These are phyloP conservation scores for Diaporthe caulivora DNA, from an alignment of 2,329 filamentous ascomycete genomes.

Conservation along the genomic window DNA sequence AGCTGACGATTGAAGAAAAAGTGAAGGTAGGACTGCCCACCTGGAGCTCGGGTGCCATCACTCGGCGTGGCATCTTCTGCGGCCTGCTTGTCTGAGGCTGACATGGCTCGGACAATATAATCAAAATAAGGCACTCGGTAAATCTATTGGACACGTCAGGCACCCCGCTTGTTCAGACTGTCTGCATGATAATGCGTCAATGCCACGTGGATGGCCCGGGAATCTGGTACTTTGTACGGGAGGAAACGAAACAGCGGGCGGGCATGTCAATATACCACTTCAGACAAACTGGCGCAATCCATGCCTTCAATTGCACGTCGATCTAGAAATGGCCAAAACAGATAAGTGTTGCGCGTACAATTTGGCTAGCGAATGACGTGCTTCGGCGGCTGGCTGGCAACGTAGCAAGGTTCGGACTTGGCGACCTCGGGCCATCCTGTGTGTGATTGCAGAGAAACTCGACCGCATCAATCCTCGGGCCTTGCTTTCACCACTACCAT, in stretches of 20 bases:
- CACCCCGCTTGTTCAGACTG: not conserved
- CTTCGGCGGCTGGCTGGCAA: not conserved
- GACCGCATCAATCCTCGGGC: not conserved
- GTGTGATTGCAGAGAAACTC: not conserved
- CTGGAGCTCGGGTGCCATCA: not conserved
- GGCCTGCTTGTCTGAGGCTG: not conserved
- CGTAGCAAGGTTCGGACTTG: not conserved
- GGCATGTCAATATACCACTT: not conserved
- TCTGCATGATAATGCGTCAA: not conserved
- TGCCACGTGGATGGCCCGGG: not conserved
- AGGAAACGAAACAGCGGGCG: not conserved
- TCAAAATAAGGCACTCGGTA: accelerated
- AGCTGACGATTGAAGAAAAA: not conserved
- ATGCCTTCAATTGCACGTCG: not conserved
- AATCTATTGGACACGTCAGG: not conserved
- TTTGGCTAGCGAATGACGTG: not conserved
- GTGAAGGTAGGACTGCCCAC: not conserved
- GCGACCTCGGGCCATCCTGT: not conserved
- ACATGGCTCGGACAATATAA: not conserved
- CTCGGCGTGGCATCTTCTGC: not conserved
- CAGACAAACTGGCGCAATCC: not conserved
- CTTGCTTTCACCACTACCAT: no score
- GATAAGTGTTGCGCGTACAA: constrained; percentile 11
- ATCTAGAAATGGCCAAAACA: not conserved
- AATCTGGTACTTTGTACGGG: not conserved